Base-by-base conservation (phyloP, 1,139 yeast species). In the Yamadazyma conglobata region DNA sequence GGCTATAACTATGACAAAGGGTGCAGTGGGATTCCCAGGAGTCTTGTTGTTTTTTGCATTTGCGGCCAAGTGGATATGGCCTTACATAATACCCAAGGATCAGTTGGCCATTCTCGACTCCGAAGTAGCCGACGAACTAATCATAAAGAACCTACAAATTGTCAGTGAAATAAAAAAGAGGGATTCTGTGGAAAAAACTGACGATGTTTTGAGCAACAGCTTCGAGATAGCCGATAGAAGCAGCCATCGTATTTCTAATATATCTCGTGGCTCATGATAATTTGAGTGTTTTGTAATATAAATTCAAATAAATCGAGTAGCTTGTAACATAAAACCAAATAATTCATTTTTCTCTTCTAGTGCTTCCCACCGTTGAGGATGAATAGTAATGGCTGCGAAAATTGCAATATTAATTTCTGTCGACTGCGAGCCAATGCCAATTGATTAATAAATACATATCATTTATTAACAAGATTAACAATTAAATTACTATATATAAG, bases 11-110 rank as follows among this genome's bases (percentile, higher is more conserved):
- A 76, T 82, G 50, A 85, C 96, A 0, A 77, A 71, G 37, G 97
- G 91, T 0, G 97, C 98, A 0, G 88, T 91, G 22, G 97, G 96
- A 2, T 91, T 91, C 49, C 98, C 98, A 0, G 84, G 87, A 1
- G 87, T 89, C 0, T 60, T 91, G 32, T 42, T 69, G 46, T 53
- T 65, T 32, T 65, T 66, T 40, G 70, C 91, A 28, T 49, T 69
- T 13, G 71, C 87, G 32, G 86, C 86, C 34, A 75, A 75, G 20
- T 64, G 88, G 48, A 73, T 86, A 0, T 79, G 91, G 63, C 87
- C 86, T 0, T 54, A 54, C 33, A 50, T 83, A 6, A 82, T 89
- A 34, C 79, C 87, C 0, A 43, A 50, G 23, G 77, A 75, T 1
- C 87, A 84, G 33, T 58, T 89, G 39, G 58, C 56, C 1, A 44